A percentile compares a stretch with the other conserved stretches of the same genome.
Conservation (phyloP, 179 eudicot species). For the Silene noctiflora region DNA sequence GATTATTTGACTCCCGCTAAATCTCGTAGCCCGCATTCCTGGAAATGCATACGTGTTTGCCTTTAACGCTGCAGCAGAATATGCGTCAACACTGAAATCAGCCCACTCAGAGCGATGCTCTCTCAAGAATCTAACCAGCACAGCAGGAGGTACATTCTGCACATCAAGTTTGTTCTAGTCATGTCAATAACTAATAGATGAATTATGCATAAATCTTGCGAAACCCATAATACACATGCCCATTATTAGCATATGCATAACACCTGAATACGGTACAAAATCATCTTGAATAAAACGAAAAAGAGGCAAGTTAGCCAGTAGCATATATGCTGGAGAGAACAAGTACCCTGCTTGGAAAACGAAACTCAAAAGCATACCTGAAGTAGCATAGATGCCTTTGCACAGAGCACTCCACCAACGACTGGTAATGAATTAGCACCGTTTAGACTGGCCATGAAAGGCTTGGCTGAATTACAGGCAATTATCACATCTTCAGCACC, state of each 20-base stretch:
- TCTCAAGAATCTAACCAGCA: constrained; percentile 44
- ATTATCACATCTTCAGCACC: constrained; percentile 81
- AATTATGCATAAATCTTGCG: not conserved
- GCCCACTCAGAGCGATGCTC: constrained; percentile 67
- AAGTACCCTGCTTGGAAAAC: not conserved
- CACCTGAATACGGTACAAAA: too few species aligned
- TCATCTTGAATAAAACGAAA: not conserved
- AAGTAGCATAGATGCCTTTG: constrained; percentile 95
- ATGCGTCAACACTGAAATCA: constrained; percentile 44
- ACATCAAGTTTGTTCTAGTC: not conserved
- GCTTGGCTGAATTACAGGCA: constrained; percentile 65
- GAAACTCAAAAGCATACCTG: constrained; percentile 40
- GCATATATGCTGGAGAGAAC: not conserved
- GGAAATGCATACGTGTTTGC: constrained; percentile 35
- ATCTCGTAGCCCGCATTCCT: constrained; percentile 34
- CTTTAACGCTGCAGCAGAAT: constrained; percentile 42
- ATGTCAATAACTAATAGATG: not conserved
- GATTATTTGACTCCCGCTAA: constrained; percentile 40
- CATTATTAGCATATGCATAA: too few species aligned
- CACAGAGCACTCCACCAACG: constrained; percentile 84
- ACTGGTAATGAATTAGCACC: constrained; percentile 44
- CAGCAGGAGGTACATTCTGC: constrained; percentile 50
- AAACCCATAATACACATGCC: not conserved
- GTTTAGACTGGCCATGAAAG: constrained; percentile 37
- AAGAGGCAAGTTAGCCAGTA: not conserved